Base-by-base conservation (phyloP, 257 asterid species). In the Primulina huaijiensis region DNA sequence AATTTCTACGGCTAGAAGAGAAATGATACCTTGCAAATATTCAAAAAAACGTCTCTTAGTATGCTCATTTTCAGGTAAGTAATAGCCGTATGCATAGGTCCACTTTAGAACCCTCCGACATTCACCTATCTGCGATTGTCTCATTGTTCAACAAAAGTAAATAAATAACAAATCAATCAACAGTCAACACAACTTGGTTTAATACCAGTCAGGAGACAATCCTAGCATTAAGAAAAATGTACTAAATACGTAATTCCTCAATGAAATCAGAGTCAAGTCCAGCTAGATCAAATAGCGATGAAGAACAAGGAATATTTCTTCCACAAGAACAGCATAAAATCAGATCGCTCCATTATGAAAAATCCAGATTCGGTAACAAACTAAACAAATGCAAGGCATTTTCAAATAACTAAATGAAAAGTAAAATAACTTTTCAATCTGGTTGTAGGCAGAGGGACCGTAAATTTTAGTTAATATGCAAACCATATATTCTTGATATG, bases 81-180 rank as follows among this genome's bases (percentile, higher is more conserved):
- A 94, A 80, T 71, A 94, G 53, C 97, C 99, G 77, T 91, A 94
- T n/a, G 97, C 86, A 67, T 94, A 94, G 25, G 99, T 94, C 99
- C 99, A 94, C 69, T 94, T 94, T 56, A 94, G 82, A 52, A 94
- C 99, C 83, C 97, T 84, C 82, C 99, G 80, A 78, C 99, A 94
- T 78, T 94, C 99, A 74, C 91, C 96, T 29, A 94, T 91, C 99
- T 94, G 96, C 81, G 85, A 40, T 55, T 52, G 63, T 62, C 68
- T 58, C 25, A 34, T 35, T 40, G 58, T 57, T 38, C 64, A 65
- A 53, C 55, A 34, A 60, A 71, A 9, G 16, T 21, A 43, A 77
- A 75, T 6, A 10, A 53, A 14, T 38, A 11, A 43, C 14, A 11
- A 0, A 43, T 12, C 19, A 4, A 43, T 14, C 7, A 43, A 43